These are phyloP conservation scores for Kodamaea anthophila DNA, from an alignment of 1,139 yeast species.

Conservation along the genomic window DNA sequence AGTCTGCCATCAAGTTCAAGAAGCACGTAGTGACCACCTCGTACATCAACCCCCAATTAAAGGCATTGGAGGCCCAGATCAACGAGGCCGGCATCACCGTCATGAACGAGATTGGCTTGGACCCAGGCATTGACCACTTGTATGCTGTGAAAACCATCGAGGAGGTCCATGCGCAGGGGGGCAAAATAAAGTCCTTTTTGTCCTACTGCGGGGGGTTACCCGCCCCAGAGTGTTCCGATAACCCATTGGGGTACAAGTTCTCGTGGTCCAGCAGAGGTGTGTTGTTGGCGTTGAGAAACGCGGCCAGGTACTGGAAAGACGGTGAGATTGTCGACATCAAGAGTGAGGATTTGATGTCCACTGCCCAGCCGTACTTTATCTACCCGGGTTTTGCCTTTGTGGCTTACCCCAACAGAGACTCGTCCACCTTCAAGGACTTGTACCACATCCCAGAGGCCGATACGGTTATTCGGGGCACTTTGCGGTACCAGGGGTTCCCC, in stretches of 20 bases:
- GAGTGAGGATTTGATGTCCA: conserved; percentile 90
- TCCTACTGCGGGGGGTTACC: conserved; percentile 99
- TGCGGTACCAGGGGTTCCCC: conserved; percentile 98
- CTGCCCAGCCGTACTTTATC: conserved; percentile 92
- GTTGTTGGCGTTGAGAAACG: conserved; percentile 86
- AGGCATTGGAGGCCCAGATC: conserved; percentile 71
- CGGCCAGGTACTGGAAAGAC: conserved; percentile 83
- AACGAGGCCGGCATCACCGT: conserved; percentile 82
- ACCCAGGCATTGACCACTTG: conserved; percentile 97
- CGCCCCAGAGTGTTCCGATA: conserved; percentile 95
- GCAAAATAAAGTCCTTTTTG: conserved; percentile 88
- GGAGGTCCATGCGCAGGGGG: conserved; percentile 88
- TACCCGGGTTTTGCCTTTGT: conserved; percentile 95
- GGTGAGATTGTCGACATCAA: conserved; percentile 75
- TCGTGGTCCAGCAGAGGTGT: conserved; percentile 99
- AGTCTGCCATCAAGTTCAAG: conserved; percentile 86
- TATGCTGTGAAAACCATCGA: conserved; percentile 97
- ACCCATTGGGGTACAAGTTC: conserved; percentile 97
- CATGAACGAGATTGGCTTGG: conserved; percentile 92
- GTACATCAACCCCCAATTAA: conserved; percentile 88
- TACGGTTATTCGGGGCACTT: conserved; percentile 93
- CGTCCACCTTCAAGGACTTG: conserved; percentile 86
- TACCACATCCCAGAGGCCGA: conserved; percentile 96
- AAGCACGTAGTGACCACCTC: conserved; percentile 95
- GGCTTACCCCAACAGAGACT: conserved; percentile 96